These are phyloP conservation scores for Tylopilus sp. DNA, from an alignment of 768 basidiomycete genomes.

Conservation along the genomic window DNA sequence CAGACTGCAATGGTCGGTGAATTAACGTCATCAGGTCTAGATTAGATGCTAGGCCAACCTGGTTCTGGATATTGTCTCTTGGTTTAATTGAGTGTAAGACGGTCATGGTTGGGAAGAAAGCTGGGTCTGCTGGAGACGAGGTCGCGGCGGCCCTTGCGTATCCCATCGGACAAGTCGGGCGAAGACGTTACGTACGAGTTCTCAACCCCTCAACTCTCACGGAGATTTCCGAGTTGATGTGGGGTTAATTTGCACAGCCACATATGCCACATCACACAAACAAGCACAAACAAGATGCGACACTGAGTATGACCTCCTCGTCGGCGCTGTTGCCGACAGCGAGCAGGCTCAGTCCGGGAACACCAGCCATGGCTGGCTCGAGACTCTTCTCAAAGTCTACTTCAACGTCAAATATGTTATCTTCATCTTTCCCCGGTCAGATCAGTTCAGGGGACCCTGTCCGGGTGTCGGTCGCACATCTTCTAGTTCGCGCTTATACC, in stretches of 20 bases:
- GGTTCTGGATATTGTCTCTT: not conserved
- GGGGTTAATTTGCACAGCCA: slow-evolving; percentile 5
- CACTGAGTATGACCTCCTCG: slow-evolving; percentile 29
- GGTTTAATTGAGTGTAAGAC: not conserved
- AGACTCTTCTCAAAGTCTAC: slow-evolving; percentile 31
- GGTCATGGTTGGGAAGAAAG: slow-evolving; percentile 5
- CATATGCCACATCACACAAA: slow-evolving; percentile 23
- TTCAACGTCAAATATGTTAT: slow-evolving; percentile 33
- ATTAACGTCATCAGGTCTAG: not conserved
- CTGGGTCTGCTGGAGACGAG: not conserved
- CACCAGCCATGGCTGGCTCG: slow-evolving; percentile 27
- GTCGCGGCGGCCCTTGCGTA: not conserved
- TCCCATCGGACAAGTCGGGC: not conserved
- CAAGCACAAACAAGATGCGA: slow-evolving; percentile 13
- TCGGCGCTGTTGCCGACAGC: slow-evolving; percentile 29
- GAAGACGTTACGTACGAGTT: not conserved
- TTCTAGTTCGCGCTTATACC: slow-evolving; percentile 62
- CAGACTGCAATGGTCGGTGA: slow-evolving; percentile 11
- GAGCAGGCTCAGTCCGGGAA: slow-evolving; percentile 29
- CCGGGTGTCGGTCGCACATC: slow-evolving; percentile 61
- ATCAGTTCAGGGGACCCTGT: slow-evolving; percentile 41
- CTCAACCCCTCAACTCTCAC: not conserved
- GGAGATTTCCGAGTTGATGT: not conserved
- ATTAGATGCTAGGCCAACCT: slow-evolving; percentile 13
- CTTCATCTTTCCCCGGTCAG: slow-evolving; percentile 30